These are phyloP conservation scores for Polyplosphaeria fusca DNA, from an alignment of 495 filamentous ascomycete species.

Conservation along the genomic window DNA sequence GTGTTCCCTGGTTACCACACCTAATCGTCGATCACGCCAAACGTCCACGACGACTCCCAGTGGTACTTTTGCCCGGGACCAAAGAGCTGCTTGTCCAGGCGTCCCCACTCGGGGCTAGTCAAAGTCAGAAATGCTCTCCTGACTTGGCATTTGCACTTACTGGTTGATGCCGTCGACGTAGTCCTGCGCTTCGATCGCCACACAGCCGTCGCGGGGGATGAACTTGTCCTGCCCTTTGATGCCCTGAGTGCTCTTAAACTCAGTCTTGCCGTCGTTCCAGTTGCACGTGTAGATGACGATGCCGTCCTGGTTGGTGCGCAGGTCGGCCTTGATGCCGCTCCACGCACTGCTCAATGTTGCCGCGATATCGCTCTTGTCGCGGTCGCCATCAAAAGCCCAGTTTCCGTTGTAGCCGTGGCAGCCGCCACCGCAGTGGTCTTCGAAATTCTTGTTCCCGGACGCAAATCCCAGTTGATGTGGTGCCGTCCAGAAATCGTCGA, in stretches of 20 bases:
- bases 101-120: constrained; percentile 33
- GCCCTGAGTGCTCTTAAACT: constrained; percentile 50
- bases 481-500: constrained; percentile 32
- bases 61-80: constrained; percentile 39
- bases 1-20: too few relatives aligned
- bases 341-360: constrained; percentile 24
- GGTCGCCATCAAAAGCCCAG: constrained; percentile 20
- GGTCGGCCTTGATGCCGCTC: constrained; percentile 32
- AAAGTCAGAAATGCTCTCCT: not conserved
- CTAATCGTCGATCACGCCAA: constrained; percentile 11
- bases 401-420: constrained; percentile 32
- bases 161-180: constrained; percentile 43
- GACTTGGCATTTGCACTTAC: constrained; percentile 4
- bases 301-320: constrained; percentile 31
- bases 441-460: constrained; percentile 9
- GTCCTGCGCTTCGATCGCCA: constrained; percentile 50
- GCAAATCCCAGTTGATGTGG: constrained; percentile 29
- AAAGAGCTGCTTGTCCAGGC: constrained; percentile 37
- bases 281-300: constrained; percentile 35
- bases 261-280: constrained; percentile 46
- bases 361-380: constrained; percentile 1
- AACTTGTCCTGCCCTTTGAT: constrained; percentile 34
- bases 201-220: constrained; percentile 54
- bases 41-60: constrained; percentile 37
- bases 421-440: constrained; percentile 26